Evolutionary conservation across 345 rosid genomes (phyloP).

Genomic region (Heritiera littoralis): DNA sequence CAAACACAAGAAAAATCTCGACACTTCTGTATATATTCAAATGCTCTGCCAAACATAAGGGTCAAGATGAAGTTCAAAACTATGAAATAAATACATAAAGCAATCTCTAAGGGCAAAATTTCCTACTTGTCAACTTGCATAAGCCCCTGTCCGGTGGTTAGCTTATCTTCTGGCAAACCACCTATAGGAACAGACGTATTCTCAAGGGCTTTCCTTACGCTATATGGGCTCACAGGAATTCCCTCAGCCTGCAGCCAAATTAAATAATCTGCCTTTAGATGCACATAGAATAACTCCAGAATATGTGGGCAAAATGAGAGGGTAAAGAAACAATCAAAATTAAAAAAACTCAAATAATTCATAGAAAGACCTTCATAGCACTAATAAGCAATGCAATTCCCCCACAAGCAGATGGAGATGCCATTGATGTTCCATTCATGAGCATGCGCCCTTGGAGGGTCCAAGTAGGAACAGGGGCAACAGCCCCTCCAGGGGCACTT

Average conservation of each 20-base stretch:
- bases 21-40: conserved; percentile 63
- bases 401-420: conserved; percentile 99
- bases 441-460: conserved; percentile 97
- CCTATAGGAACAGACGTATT: conserved; percentile 79
- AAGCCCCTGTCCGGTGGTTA: conserved; percentile 93
- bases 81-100: conserved; percentile 17
- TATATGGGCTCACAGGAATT: conserved; percentile 80
- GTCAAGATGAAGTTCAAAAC: conserved; percentile 28
- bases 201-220: conserved; percentile 85
- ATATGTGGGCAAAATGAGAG: neutral
- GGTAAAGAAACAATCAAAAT: neutral
- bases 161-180: conserved; percentile 72
- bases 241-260: conserved; percentile 64
- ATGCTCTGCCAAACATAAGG: conserved; percentile 61
- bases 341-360: conserved; percentile 19
- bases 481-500: conserved; percentile 99
- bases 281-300: conserved; percentile 7
- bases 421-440: conserved; percentile 99
- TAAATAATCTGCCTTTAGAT: conserved; percentile 24
- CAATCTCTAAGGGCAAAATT: conserved; percentile 22
- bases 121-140: conserved; percentile 93
- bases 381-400: conserved; percentile 89
- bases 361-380: conserved; percentile 79
- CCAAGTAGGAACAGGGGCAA: conserved; percentile 99
- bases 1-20: conserved; percentile 56